Base-by-base conservation (phyloP, 768 basidiomycete species). In the Russula dissimulans region DNA sequence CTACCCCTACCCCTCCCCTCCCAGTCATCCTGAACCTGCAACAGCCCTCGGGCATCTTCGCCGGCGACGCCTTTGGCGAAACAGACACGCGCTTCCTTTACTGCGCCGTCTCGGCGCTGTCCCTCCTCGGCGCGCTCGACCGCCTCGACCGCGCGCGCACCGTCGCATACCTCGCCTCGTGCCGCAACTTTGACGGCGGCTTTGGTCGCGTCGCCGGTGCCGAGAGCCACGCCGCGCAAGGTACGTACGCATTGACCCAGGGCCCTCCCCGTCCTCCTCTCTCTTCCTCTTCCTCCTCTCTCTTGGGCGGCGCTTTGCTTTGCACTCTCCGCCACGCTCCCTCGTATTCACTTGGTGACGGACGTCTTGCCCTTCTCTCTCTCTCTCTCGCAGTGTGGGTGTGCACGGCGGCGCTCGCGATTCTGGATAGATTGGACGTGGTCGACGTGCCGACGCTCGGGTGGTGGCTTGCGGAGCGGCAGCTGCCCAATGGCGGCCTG, bases 401-500 rank as follows among this genome's bases (percentile, higher is more conserved):
- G 11, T 97, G 93, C 67, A 81, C 88, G 0, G 94, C 86, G 0
- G 82, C 94, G 0, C 77, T 98, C 10, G 87, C 94, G 6, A 93
- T 99, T 36, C 78, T 97, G 14, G 89, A 91, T 71, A 73, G 85
- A 49, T 73, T 97, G 14, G 89, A 97, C 66, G 78, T 79, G 34
- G 79, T 95, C 4, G 92, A 97, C 67, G 69, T 76, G 2, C 81
- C 89, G n/a, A 89, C 83, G 32, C 74, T 97, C 1, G 87, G 78
- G 3, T 95, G 91, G 87, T 98, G 97, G 97, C 74, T 99, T 3
- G 81, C 89, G 6, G 97, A 98, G 69, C 79, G 97, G 7, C 97
- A 99, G 70, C 77, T 97, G 12, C 88, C 94, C 0, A 92, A 82
- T 67, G 97, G 97, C 8, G 97, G 97, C 0, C 75, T 99, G 60